phyloP scores from a whole-genome alignment of 2,329 filamentous ascomycete species.

The Sporothrix inflata region DNA sequence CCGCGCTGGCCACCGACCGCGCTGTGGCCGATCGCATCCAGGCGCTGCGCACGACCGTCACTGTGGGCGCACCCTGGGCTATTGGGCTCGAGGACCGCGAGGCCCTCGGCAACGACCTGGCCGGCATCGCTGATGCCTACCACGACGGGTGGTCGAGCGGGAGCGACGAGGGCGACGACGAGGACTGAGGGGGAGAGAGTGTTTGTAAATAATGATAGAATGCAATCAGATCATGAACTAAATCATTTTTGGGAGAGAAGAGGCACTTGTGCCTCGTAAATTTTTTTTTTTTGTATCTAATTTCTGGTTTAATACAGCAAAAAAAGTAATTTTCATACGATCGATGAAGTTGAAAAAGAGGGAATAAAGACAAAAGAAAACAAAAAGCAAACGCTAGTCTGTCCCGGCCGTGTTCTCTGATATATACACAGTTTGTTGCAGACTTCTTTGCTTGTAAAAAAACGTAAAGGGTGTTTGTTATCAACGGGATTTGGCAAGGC shows the following conservation, averaged over 20 bases:
- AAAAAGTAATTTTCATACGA: slow-evolving; percentile 57
- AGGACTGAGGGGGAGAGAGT: slow-evolving; percentile 34
- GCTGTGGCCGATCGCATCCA: slow-evolving; percentile 71
- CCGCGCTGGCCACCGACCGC: slow-evolving; percentile 73
- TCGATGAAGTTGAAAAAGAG: slow-evolving; percentile 47
- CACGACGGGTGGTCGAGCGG: slow-evolving; percentile 85
- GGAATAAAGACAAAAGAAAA: slow-evolving; percentile 2
- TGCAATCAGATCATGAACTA: background rate
- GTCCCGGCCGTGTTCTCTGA: background rate
- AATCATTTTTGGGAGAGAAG: background rate
- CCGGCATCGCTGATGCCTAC: slow-evolving; percentile 84
- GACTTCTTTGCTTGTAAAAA: background rate
- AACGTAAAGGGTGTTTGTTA: background rate
- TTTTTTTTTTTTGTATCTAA: slow-evolving; percentile 18
- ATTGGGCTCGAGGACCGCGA: slow-evolving; percentile 81
- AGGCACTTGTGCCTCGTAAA: slow-evolving; percentile 12
- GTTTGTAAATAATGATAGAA: background rate
- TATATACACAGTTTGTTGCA: background rate
- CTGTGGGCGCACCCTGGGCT: slow-evolving; percentile 55
- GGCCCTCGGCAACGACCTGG: slow-evolving; percentile 75
- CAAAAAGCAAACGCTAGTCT: background rate
- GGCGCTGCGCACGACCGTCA: slow-evolving; percentile 62
- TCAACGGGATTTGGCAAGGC: background rate
- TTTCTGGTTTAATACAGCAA: background rate
- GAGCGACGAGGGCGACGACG: slow-evolving; percentile 70